A percentile compares a stretch with the other conserved stretches of the same genome.
Evolutionary conservation across 345 rosid species (phyloP).

Genomic region (Xanthoceras sorbifolium): DNA sequence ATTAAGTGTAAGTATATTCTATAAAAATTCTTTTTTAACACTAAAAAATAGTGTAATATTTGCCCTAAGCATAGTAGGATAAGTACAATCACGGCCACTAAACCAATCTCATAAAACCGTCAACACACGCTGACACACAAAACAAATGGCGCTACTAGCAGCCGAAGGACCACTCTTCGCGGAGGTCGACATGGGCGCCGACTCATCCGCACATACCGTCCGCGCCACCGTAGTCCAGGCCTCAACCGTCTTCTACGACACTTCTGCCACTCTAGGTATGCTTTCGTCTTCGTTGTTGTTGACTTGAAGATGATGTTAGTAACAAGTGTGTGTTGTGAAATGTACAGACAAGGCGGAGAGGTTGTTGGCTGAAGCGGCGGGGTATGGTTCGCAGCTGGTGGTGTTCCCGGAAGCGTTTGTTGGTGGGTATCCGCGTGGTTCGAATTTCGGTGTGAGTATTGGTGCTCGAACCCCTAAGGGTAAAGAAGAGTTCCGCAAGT

Average conservation of each 20-base stretch:
- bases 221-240: conserved; percentile 98
- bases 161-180: conserved; percentile 54
- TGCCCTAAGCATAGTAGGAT: too few species aligned
- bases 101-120: too few species aligned
- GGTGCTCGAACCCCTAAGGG: conserved; percentile 79
- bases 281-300: neutral
- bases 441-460: conserved; percentile 69
- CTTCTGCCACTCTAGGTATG: conserved; percentile 83
- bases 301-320: neutral
- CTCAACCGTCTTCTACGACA: conserved; percentile 85
- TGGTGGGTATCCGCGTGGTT: conserved; percentile 94
- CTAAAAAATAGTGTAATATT: too few species aligned
- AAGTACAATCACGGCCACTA: too few species aligned
- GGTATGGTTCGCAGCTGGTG: conserved; percentile 77
- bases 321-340: neutral
- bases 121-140: too few species aligned
- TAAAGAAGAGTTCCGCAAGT: conserved; percentile 81
- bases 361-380: conserved; percentile 80
- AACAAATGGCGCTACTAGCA: conserved; percentile 16
- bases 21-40: too few species aligned
- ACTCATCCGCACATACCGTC: conserved; percentile 52
- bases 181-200: conserved; percentile 78
- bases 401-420: conserved; percentile 95
- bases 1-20: too few species aligned
- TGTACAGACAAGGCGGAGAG: conserved; percentile 85